These are phyloP conservation scores for Malus sieversii DNA, from an alignment of 306 rosid species.

Conservation along the genomic window DNA sequence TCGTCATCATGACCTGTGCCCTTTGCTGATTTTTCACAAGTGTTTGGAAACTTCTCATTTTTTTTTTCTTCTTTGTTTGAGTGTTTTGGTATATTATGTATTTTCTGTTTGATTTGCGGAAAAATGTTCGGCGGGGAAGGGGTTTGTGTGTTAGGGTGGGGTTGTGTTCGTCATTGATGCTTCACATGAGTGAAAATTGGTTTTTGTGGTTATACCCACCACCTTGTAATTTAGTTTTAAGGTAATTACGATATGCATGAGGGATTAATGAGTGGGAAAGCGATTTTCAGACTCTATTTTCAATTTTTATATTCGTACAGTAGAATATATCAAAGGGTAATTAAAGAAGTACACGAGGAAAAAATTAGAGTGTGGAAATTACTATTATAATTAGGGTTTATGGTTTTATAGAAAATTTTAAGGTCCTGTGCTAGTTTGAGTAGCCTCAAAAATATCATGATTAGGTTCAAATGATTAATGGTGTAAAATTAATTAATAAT, in stretches of 20 bases:
- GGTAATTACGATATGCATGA: neutral
- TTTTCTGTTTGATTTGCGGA: conserved; percentile 10
- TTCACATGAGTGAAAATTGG: neutral
- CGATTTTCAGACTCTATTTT: no score
- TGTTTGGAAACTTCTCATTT: neutral
- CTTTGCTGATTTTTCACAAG: neutral
- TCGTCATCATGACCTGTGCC: conserved; percentile 42
- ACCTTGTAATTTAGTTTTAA: neutral
- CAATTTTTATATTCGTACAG: no score
- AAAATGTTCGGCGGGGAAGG: neutral
- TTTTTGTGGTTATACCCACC: neutral
- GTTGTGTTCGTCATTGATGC: neutral
- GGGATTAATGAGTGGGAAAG: no score
- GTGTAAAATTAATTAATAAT: no score
- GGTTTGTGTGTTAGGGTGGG: neutral
- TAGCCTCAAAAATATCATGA: neutral
- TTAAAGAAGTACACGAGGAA: no score
- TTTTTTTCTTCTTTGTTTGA: neutral
- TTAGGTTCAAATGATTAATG: neutral
- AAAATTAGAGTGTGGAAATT: neutral
- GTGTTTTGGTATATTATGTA: neutral
- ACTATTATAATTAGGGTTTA: neutral
- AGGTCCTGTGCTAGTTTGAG: neutral
- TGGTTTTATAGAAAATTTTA: no score
- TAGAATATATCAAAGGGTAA: no score